These are phyloP conservation scores for Tricholoma matsutake DNA, from an alignment of 768 basidiomycete genomes.

Conservation along the genomic window DNA sequence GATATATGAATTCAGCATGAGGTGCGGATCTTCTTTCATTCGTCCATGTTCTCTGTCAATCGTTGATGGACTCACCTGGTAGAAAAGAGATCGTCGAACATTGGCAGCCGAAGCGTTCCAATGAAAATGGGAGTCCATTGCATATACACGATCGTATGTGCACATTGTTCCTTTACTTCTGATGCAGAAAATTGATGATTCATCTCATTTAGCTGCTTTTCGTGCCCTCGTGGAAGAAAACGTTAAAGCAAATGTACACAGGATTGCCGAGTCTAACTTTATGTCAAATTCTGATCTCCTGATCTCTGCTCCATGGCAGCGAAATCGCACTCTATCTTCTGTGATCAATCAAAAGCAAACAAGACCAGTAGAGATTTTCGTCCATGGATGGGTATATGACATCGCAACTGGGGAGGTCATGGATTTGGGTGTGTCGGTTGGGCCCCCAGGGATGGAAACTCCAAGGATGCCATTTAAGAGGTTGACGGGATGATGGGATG, in stretches of 20 bases:
- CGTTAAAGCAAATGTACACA: too few species aligned
- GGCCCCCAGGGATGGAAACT: constrained; percentile 15
- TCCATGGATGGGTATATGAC: constrained; percentile 24
- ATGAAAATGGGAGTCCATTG: not conserved
- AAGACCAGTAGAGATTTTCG: too few species aligned
- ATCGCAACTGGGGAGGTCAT: constrained; percentile 21
- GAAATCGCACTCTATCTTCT: too few species aligned
- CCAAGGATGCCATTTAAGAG: constrained; percentile 18
- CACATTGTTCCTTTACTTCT: too few species aligned
- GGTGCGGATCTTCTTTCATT: constrained; percentile 19
- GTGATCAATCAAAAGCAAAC: too few species aligned
- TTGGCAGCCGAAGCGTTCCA: not conserved
- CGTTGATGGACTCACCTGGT: constrained; percentile 32
- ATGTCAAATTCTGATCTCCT: too few species aligned
- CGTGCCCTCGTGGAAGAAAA: too few species aligned
- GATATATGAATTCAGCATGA: constrained; percentile 31
- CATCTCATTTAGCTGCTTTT: too few species aligned
- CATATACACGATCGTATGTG: not conserved
- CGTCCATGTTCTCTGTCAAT: not conserved
- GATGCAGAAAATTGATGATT: too few species aligned
- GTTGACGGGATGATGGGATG: too few species aligned
- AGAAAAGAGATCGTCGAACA: constrained; percentile 22
- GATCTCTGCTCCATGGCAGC: too few species aligned
- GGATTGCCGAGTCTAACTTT: too few species aligned
- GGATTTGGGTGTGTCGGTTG: constrained; percentile 20